Conservation (phyloP, 1,284 basidiomycete species). For the Chiua sp. region DNA sequence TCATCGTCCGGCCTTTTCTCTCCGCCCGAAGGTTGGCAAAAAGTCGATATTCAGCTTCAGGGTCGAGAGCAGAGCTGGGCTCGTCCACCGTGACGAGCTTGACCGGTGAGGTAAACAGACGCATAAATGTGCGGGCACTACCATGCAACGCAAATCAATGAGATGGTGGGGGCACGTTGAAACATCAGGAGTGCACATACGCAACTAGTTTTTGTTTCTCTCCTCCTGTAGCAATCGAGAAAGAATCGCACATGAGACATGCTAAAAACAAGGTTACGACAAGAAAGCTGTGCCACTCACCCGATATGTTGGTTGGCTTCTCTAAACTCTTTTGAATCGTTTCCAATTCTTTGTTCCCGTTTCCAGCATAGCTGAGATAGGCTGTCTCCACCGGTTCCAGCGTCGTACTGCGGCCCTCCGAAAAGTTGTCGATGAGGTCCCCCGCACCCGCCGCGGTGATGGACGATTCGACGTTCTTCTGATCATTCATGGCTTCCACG, state of each 20-base stretch:
- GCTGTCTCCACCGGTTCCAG: conserved; percentile 39
- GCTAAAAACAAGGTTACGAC: neutral
- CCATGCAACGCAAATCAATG: neutral
- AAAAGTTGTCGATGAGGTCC: conserved; percentile 34
- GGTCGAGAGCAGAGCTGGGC: conserved; percentile 59
- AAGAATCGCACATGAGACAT: neutral
- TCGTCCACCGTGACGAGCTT: conserved; percentile 57
- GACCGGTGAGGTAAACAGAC: conserved; percentile 47
- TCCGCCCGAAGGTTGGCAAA: conserved; percentile 56
- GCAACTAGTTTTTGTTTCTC: conserved; percentile 49
- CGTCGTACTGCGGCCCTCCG: conserved; percentile 24
- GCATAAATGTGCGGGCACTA: conserved; percentile 49
- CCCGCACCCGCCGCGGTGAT: conserved; percentile 44
- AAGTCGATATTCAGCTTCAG: conserved; percentile 53
- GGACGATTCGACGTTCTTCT: conserved; percentile 39
- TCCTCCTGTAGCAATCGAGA: conserved; percentile 35
- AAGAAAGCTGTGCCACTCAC: conserved; percentile 7
- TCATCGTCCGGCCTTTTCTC: conserved; percentile 64
- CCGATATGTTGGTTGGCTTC: conserved; percentile 44
- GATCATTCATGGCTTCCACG: conserved; percentile 28
- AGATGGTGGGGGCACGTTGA: neutral
- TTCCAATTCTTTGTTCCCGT: conserved; percentile 40
- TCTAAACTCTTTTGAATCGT: conserved; percentile 38
- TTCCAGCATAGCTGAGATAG: conserved; percentile 35
- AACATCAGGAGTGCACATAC: conserved; percentile 30